A percentile compares a stretch with the other conserved stretches of the same genome.
phyloP scores from a whole-genome alignment of 1,139 yeast genomes.

The Yamadazyma atmosphaerica region DNA sequence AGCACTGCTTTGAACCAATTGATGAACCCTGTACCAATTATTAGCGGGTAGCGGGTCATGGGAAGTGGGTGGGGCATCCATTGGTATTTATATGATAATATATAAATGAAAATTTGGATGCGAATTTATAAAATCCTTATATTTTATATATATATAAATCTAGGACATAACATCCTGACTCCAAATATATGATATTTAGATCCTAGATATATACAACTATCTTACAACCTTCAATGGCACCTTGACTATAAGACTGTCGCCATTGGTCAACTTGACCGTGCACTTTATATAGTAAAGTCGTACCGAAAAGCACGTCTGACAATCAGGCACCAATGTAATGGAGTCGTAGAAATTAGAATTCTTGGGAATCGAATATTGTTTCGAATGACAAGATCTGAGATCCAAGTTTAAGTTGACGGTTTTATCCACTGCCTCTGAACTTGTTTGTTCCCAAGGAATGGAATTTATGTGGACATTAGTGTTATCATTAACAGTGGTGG shows the following conservation, averaged over 20 bases:
- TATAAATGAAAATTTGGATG: neutral
- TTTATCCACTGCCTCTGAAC: slow-evolving; percentile 8
- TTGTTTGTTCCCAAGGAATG: slow-evolving; percentile 26
- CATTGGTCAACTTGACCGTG: slow-evolving; percentile 29
- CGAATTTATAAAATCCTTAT: too few relatives aligned
- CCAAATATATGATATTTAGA: neutral
- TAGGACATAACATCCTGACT: too few relatives aligned
- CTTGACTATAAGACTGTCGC: slow-evolving; percentile 34
- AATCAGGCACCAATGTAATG: slow-evolving; percentile 53
- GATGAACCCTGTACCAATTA: neutral
- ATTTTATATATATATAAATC: too few relatives aligned
- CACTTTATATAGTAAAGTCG: slow-evolving; percentile 49
- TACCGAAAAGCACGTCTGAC: slow-evolving; percentile 56
- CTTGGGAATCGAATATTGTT: slow-evolving; percentile 22
- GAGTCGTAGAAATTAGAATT: slow-evolving; percentile 25
- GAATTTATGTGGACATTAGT: slow-evolving; percentile 14
- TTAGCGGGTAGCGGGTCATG: too few relatives aligned
- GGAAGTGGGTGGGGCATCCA: too few relatives aligned
- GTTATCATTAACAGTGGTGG: slow-evolving; percentile 1
- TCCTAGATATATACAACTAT: neutral
- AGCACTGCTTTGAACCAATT: neutral
- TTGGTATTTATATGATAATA: neutral
- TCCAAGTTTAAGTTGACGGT: slow-evolving; percentile 29
- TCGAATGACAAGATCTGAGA: slow-evolving; percentile 26
- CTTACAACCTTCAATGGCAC: slow-evolving; percentile 32